Evolutionary conservation across 2,329 filamentous ascomycete species (phyloP), one percentile per base, ranked within the genome.

Genomic region (Cordyceps cicadae): DNA sequence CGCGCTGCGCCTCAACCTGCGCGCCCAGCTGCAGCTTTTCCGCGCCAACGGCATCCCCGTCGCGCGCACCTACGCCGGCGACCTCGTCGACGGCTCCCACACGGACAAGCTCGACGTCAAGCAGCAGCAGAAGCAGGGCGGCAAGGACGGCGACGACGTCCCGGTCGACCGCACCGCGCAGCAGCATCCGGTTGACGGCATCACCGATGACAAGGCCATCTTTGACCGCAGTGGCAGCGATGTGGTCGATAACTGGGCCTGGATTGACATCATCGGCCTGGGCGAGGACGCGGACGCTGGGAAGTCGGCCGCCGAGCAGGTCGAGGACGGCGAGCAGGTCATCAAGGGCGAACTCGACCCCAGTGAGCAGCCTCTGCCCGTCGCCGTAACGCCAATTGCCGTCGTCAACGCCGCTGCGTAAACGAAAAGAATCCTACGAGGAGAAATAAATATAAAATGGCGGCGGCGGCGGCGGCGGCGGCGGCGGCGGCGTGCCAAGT

Each of bases 11-110:
- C 74, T 87, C 2, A 87, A 87, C 64, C 72, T 83, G 4, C 76
- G 85, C 1, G 84, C 84, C 2, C 73, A 81, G 26, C 71, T 86
- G 54, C 84, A 87, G 70, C 70, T 84, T 6, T 66, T 87, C 7
- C 75, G 85, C 0, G 70, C 69, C 26, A 81, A 82, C 57, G 74
- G 72, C 2, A 70, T 85, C 1, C 68, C 76, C 0, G 76, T 87
- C 1, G 76, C 76, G 0, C 72, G 76, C 9, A 86, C 83, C 0
- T 79, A 75, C 71, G 66, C 71, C 3, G 76, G 71, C 29, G 82
- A 83, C 54, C 68, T 84, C 5, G 72, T 80, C 2, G 81, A 84
- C 29, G 81, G 77, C 5, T 69, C 71, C 1, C 70, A 74, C 34
- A 66, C 71, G 50, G 71, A 75, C 62, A 75, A 76, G 67, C 69